A percentile compares a stretch with the other conserved stretches of the same genome.
These are phyloP conservation scores for Scheffersomyces parashehatae DNA, from an alignment of 1,139 yeast species.

Conservation along the genomic window DNA sequence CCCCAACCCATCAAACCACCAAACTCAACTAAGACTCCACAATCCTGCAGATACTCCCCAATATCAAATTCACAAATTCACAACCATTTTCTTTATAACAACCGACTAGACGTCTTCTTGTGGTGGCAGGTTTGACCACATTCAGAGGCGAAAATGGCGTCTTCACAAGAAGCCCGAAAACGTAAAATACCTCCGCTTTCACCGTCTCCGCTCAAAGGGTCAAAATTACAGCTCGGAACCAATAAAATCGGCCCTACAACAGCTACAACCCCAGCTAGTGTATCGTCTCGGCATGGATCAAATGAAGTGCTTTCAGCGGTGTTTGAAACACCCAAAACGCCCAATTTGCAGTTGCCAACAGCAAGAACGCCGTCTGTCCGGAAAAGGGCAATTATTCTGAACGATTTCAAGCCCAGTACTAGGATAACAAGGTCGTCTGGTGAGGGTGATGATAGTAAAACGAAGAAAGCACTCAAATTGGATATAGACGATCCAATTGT, in stretches of 20 bases:
- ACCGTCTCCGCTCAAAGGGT: conserved; percentile 2
- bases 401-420: neutral
- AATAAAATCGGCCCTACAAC: conserved; percentile 8
- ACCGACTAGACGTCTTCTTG: too few species aligned
- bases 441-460: too few species aligned
- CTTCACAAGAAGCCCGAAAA: neutral
- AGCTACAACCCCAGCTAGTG: conserved; percentile 8
- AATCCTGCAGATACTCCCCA: too few species aligned
- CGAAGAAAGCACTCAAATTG: too few species aligned
- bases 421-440: neutral
- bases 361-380: neutral
- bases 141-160: too few species aligned
- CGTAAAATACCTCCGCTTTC: neutral
- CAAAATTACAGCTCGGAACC: conserved; percentile 5
- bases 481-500: conserved; percentile 1
- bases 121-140: too few species aligned
- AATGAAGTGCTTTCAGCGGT: conserved; percentile 1
- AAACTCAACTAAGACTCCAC: too few species aligned
- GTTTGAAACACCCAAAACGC: neutral
- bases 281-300: conserved; percentile 5
- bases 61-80: too few species aligned
- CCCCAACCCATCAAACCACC: too few species aligned
- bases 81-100: too few species aligned
- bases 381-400: neutral
- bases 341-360: neutral